A percentile compares a stretch with the other conserved stretches of the same genome.
Evolutionary conservation across 208 protist species (phyloP).

Genomic region (Leptomonas pyrrhocoris): DNA sequence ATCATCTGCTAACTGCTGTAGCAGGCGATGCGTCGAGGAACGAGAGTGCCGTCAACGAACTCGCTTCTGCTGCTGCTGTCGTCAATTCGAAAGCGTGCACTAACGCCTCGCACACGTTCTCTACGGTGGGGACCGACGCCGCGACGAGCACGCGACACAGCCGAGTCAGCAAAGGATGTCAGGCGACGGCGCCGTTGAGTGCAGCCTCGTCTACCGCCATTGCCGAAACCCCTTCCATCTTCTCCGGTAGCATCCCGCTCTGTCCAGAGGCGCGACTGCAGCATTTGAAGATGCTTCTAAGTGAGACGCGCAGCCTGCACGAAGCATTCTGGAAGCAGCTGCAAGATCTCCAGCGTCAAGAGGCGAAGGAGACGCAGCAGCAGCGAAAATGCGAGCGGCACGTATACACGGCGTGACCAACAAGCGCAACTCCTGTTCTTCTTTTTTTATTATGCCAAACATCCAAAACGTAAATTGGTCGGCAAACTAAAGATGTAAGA

Average conservation of each 20-base stretch:
- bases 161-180: background rate
- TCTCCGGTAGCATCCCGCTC: background rate
- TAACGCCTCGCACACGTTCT: too few species aligned
- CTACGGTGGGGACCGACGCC: background rate
- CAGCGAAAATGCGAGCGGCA: background rate
- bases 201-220: background rate
- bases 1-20: too few species aligned
- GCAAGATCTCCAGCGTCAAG: constrained; percentile 9
- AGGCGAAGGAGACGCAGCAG: constrained; percentile 1
- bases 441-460: too few species aligned
- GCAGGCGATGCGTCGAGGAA: too few species aligned
- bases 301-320: constrained; percentile 20
- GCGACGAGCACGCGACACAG: background rate
- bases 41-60: too few species aligned
- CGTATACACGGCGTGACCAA: background rate
- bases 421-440: too few species aligned
- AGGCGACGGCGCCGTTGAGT: too few species aligned
- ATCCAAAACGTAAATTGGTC: too few species aligned
- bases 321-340: constrained; percentile 19
- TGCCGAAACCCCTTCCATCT: background rate
- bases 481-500: too few species aligned
- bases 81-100: too few species aligned
- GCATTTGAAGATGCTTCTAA: constrained; percentile 7
- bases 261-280: background rate
- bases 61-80: too few species aligned